Evolutionary conservation across 495 filamentous ascomycete species (phyloP), one percentile per base, ranked within the genome.

Genomic region (Trichocladium uniseriatum): DNA sequence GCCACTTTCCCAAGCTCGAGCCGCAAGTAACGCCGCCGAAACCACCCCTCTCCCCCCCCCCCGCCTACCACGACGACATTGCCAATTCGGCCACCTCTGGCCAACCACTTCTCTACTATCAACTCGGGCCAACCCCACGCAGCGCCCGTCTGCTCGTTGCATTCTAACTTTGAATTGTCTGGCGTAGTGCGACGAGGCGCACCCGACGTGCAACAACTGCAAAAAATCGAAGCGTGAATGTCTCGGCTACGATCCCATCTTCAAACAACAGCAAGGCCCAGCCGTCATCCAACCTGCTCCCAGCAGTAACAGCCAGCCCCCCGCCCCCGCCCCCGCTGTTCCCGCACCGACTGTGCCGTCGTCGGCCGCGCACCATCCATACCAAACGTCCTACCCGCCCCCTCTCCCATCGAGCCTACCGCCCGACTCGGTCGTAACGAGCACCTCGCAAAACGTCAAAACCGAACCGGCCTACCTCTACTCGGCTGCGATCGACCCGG

Each of bases 211-310:
- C 74, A 83, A 90, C 61, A 98, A 98, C 68, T 98, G 92, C 70
- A 84, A 90, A 62, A 98, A 96, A 69, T 95, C 89, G 60, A 97
- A 96, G 68, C 86, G 92, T 58, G 92, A 97, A 62, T 98, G 92
- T 64, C 67, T 95, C 43, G 92, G 92, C 38, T 98, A 98, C 80
- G 92, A 98, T 64, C 92, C 92, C 32, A 94, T 97, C 52, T 98
- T 98, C 73, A 94, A 94, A 67, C 79, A 83, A 58, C 86, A 89
- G 59, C 82, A 85, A 41, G 80, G 81, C 16, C 85, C 87, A 14
- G 74, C 85, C 36, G 77, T 81, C 43, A 88, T 94, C 54, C 87
- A 91, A 64, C 85, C 87, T 52, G 84, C 67, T 9, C 66, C 60
- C 51, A 57, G 60, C 55, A 64, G 56, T 64, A 57, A 62, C 52